Base-by-base conservation (phyloP, 1,139 yeast species). In the Saccharomyces pastorianus region DNA sequence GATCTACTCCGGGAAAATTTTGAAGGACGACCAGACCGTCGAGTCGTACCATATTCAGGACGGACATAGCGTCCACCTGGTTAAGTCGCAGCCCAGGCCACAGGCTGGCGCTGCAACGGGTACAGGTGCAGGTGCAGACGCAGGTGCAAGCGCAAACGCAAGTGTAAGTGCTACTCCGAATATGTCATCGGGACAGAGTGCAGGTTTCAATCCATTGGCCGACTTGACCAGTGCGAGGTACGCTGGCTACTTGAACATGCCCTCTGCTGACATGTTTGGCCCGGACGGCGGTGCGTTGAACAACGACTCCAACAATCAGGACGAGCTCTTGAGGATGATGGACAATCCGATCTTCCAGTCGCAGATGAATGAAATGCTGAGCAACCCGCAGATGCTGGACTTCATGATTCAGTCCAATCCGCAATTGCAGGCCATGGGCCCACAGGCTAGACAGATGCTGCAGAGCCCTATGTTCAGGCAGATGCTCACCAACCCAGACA, bases 171-270 rank as follows among this genome's bases (percentile, higher is more conserved):
- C 83, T 20, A 96, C 96, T n/a, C 71, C 84, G 23, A 88, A 84
- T 65, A 78, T 93, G 56, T 83, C 96, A 2, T 81, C 97, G 2
- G 99, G 99, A 2, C 69, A 66, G 54, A 86, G 83, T 60, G 95
- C 95, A 13, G 81, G 96, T 0, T 88, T 86, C 70, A 89, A 93
- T 70, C 96, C 96, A 28, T 75, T 93, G 62, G 93, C 96, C 6
- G 96, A 87, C 60, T 76, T 93, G 62, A 91, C 98, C 0, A 95
- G 96, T 47, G 98, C 98, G 1, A 81, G 98, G 54, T 93, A 90
- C 66, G 97, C 98, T 2, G 99, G 99, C 1, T 85, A 83, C 63
- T 72, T 74, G 51, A 91, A 89, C 63, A 76, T 93, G 68, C 98
- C 99, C 2, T 80, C 88, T 2, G 89, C 91, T 0, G 83, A 87